Base-by-base conservation (phyloP, 371 early-diverging fungal genomes). In the Capillidium heterosporum region DNA sequence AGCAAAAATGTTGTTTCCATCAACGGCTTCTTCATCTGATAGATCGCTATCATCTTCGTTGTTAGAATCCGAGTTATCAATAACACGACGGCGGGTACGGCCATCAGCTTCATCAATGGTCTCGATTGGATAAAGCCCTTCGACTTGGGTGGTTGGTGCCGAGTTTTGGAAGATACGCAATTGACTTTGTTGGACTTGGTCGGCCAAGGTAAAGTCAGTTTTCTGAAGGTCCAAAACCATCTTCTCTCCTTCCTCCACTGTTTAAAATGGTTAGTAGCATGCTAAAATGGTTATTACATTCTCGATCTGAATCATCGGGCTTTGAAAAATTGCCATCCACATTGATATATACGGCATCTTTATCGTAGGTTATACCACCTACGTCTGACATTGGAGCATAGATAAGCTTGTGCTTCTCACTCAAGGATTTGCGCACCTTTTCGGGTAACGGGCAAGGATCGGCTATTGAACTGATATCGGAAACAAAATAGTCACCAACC, bases 361-460 rank as follows among this genome's bases (percentile, higher is more conserved):
- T 93, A 69, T 97, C 98, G 69, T 91, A 95, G 79, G 94, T 80
- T 60, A 97, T 87, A 47, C 98, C 98, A 61, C 90, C 92, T 5
- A 97, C 89, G 61, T 95, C 95, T 0, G 91, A 86, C 92, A 93
- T 94, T 39, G 98, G 98, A n/a, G 96, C 98, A 62, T 95, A 95
- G 31, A 95, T 84, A 42, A 94, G 74, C 69, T 91, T 94, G 61
- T 89, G 82, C 63, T 92, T 88, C 61, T 93, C 94, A 63, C 81
- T 84, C 62, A 95, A 65, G 1, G 82, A 73, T 67, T 85, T 89
- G 44, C 89, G 78, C 59, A 82, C 86, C 69, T 90, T 91, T 57
- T 90, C 91, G 10, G 94, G 94, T 2, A 93, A 70, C 15, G 96
- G 91, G 60, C 95, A 95, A 13, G 98, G 96, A 63, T 95, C 98